Base-by-base conservation (phyloP, 2,329 filamentous ascomycete genomes). In the Aureobasidium pullulans region DNA sequence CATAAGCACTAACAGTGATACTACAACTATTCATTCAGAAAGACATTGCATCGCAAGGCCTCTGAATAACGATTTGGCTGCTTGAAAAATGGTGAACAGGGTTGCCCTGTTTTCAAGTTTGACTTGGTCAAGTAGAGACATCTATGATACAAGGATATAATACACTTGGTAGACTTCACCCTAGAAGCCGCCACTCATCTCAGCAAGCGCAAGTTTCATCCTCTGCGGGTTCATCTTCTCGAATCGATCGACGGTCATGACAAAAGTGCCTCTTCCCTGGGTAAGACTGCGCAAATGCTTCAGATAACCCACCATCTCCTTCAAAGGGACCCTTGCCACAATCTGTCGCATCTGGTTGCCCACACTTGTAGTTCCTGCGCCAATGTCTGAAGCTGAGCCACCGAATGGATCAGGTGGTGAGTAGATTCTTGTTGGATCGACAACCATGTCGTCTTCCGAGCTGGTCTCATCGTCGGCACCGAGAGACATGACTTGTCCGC, bases 301-400 rank as follows among this genome's bases (percentile, higher is more conserved):
- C 66, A 97, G 79, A 72, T 97, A 99, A 43, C 93, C 89, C 37
- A 97, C 86, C 90, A 97, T 96, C 74, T 97, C 93, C 75, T 94
- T 95, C 67, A 97, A 79, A 34, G 94, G 94, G 31, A 97, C 93
- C 67, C 89, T 85, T 23, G 92, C 94, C 10, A 87, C 85, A 65
- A 99, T 90, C 60, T 84, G 82, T 34, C 67, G 64, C 60, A 62
- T 65, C 44, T 79, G 72, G 66, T 71, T 66, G 48, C 66, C 61
- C 15, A 54, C 56, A 29, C 62, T 67, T 9, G 62, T 36, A 65
- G 42, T 56, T 3, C 67, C 64, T 37, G 40, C 23, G 1, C 49
- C 53, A 6, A 50, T 58, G 11, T 64, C 66, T 0, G 64, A 65
- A 0, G 66, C 67, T 1, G 61, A 72, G 6, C 66, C 66, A 76